Evolutionary conservation across 2,329 filamentous ascomycete genomes (phyloP), one percentile per base, ranked within the genome.

Genomic region (Aureobasidium pullulans): DNA sequence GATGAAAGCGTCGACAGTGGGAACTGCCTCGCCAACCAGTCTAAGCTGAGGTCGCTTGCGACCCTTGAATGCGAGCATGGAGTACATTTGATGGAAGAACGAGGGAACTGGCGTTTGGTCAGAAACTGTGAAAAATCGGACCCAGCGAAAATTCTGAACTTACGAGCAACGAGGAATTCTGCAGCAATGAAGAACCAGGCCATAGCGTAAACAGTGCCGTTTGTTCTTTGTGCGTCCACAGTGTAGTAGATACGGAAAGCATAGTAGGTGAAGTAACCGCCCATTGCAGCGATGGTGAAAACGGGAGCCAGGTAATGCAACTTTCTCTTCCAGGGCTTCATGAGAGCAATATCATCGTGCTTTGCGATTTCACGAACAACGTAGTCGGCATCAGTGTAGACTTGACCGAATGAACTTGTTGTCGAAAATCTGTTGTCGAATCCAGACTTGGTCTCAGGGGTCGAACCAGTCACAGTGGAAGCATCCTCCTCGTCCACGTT

Each of bases 61-160:
- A 34, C 57, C 57, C 39, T 53, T 59, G 57, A 59, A 59, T 28
- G 46, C 57, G 47, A 59, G 57, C 47, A 59, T 50, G n/a, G 57
- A 59, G 71, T 96, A 96, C 62, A 97, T 84, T 62, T 87, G 86
- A 61, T 87, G 86, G 77, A 96, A 97, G 79, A 93, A 96, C 15
- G 82, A 79, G 56, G 88, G 82, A 19, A 96, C 90, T 59, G 16
- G 1, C 13, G 9, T 37, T 49, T 34, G 11, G 37, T 49, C 31
- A 34, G 29, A 52, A 42, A 36, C 13, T 36, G 19, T 16, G 28
- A 40, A 42, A 31, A 19, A 1, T 34, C 9, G 31, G 9, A 4
- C 31, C 43, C 36, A 10, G 16, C 23, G 19, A n/a, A 6, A 39
- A 23, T 23, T 23, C 34, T 10, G 5, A 15, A 59, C 57, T 59